Percentiles rank a stretch among this genome's conserved stretches.
Conservation (phyloP, 768 basidiomycete genomes). For the Mycena albidolilacea region DNA sequence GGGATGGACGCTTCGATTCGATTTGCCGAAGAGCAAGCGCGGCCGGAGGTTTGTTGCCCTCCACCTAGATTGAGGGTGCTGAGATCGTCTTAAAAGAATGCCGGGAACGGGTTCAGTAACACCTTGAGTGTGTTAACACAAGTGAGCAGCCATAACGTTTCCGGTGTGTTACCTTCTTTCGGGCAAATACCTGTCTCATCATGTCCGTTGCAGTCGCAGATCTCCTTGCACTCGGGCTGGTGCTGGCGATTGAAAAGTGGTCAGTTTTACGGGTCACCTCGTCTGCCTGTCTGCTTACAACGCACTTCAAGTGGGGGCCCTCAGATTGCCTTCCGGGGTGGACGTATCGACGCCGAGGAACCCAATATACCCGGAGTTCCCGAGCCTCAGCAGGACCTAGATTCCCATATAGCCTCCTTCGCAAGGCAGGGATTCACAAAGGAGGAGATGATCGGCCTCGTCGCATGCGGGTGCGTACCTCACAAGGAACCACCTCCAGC, state of each 20-base stretch:
- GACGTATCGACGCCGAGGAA: slow-evolving; percentile 28
- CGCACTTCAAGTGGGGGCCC: slow-evolving; percentile 21
- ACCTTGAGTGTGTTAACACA: background rate
- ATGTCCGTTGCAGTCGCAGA: slow-evolving; percentile 21
- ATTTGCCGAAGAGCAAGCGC: slow-evolving; percentile 40
- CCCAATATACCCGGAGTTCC: slow-evolving; percentile 23
- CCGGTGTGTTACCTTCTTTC: background rate
- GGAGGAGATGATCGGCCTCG: slow-evolving; percentile 28
- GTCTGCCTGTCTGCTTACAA: too few species aligned
- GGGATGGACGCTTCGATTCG: slow-evolving; percentile 47
- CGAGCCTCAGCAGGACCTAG: slow-evolving; percentile 21
- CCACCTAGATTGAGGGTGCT: background rate
- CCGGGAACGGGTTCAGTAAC: background rate
- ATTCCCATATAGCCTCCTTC: slow-evolving; percentile 18
- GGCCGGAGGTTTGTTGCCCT: slow-evolving; percentile 14
- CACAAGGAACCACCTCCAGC: background rate
- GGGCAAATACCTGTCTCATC: background rate
- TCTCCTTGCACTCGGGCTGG: slow-evolving; percentile 6
- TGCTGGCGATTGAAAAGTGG: slow-evolving; percentile 27
- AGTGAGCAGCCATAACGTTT: background rate
- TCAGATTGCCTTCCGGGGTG: slow-evolving; percentile 29
- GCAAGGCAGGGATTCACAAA: slow-evolving; percentile 30
- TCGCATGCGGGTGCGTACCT: slow-evolving; percentile 21
- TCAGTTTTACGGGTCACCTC: background rate
- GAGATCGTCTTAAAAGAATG: background rate